Evolutionary conservation across 2,329 filamentous ascomycete genomes (phyloP).

Genomic region (Pyrenophora graminea): DNA sequence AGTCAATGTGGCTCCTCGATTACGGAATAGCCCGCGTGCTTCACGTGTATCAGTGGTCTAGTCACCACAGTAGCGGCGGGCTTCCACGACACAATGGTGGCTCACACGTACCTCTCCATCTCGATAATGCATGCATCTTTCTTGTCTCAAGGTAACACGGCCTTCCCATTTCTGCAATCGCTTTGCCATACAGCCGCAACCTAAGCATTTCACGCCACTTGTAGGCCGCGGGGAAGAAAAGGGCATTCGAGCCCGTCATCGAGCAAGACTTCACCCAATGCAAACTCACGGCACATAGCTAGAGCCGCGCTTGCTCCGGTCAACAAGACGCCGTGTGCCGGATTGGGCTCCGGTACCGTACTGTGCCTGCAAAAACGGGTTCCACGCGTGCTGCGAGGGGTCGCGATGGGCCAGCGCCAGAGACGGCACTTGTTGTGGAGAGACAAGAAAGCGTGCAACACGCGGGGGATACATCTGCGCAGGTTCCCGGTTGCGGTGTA

Average conservation of each 20-base stretch:
- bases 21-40: too few relatives aligned
- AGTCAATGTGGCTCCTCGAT: too few relatives aligned
- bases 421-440: constrained; percentile 14
- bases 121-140: too few relatives aligned
- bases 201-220: background rate
- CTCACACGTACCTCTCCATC: too few relatives aligned
- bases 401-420: constrained; percentile 7
- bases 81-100: too few relatives aligned
- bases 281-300: background rate
- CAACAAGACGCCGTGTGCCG: constrained; percentile 18
- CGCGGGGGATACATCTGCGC: constrained; percentile 6
- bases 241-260: background rate
- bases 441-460: constrained; percentile 2
- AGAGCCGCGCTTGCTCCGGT: constrained; percentile 16
- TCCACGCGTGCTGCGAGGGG: constrained; percentile 6
- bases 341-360: constrained; percentile 15
- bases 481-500: constrained; percentile 13
- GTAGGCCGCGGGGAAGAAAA: background rate
- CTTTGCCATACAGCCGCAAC: background rate
- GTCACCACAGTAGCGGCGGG: too few relatives aligned
- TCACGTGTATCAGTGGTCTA: too few relatives aligned
- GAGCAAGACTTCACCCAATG: background rate
- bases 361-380: constrained; percentile 6
- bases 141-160: too few relatives aligned
- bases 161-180: background rate